Conservation (phyloP, 495 filamentous ascomycete species). For the Chaetomium tenue region DNA sequence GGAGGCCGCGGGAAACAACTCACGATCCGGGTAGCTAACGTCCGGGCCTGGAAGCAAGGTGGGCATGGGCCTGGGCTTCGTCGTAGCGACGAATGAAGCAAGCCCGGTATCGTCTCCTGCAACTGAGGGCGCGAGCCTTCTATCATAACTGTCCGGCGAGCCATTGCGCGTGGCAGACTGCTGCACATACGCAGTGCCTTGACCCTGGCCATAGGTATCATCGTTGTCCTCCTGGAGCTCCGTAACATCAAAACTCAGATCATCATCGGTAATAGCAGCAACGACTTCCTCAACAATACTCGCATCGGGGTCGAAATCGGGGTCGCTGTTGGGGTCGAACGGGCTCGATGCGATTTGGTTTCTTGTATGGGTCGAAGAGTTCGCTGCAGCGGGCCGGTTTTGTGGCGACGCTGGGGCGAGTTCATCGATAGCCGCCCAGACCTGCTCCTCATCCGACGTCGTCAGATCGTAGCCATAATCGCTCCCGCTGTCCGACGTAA, state of each 20-base stretch:
- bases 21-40: constrained; percentile 50
- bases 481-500: constrained; percentile 39
- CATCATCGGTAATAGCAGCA: constrained; percentile 22
- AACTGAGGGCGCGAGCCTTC: constrained; percentile 21
- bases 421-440: constrained; percentile 27
- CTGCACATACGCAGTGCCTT: constrained; percentile 9
- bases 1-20: constrained; percentile 27
- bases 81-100: constrained; percentile 24
- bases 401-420: constrained; percentile 22
- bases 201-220: constrained; percentile 11
- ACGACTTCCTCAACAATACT: constrained; percentile 21
- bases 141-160: not conserved
- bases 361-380: constrained; percentile 20
- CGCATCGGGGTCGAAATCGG: constrained; percentile 9
- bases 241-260: constrained; percentile 30
- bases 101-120: constrained; percentile 10
- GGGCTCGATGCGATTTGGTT: not conserved
- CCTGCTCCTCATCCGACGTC: constrained; percentile 53
- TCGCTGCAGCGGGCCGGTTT: not conserved
- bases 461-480: constrained; percentile 76
- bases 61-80: constrained; percentile 20
- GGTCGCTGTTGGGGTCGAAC: not conserved
- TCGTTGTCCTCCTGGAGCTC: constrained; percentile 24
- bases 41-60: constrained; percentile 21
- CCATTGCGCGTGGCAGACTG: not conserved